Conservation (phyloP, 768 basidiomycete species). For the Suillus spraguei region DNA sequence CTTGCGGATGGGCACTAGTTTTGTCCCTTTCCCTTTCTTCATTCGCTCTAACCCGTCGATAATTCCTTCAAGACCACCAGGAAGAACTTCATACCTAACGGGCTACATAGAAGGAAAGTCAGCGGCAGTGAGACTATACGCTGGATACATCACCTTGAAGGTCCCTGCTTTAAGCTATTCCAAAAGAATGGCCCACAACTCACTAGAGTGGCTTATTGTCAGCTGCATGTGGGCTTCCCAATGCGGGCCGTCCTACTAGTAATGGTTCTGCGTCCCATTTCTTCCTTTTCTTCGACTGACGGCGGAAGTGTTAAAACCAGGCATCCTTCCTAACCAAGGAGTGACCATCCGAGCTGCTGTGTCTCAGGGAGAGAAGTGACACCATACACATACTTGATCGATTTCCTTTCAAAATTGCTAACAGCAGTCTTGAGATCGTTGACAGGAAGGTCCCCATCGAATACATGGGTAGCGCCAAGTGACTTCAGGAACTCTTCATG, state of each 20-base stretch:
- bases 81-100: constrained; percentile 41
- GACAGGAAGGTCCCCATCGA: constrained; percentile 32
- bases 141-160: constrained; percentile 28
- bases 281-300: constrained; percentile 25
- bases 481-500: constrained; percentile 34
- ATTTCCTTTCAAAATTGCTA: constrained; percentile 22
- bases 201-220: constrained; percentile 23
- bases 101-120: constrained; percentile 31
- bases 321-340: constrained; percentile 36
- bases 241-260: too few relatives aligned
- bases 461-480: constrained; percentile 43
- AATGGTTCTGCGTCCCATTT: constrained; percentile 21
- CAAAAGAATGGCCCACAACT: constrained; percentile 22
- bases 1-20: constrained; percentile 48
- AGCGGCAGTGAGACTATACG: not conserved
- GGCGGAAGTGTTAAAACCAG: constrained; percentile 32
- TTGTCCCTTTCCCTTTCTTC: constrained; percentile 36
- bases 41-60: constrained; percentile 38
- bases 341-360: constrained; percentile 34
- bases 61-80: constrained; percentile 42
- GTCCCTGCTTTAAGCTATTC: constrained; percentile 29
- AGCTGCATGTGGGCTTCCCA: constrained; percentile 25
- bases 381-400: constrained; percentile 32
- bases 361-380: constrained; percentile 36
- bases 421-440: constrained; percentile 20